Conservation (phyloP, 2,329 filamentous ascomycete genomes). For the Epichloe baconii region DNA sequence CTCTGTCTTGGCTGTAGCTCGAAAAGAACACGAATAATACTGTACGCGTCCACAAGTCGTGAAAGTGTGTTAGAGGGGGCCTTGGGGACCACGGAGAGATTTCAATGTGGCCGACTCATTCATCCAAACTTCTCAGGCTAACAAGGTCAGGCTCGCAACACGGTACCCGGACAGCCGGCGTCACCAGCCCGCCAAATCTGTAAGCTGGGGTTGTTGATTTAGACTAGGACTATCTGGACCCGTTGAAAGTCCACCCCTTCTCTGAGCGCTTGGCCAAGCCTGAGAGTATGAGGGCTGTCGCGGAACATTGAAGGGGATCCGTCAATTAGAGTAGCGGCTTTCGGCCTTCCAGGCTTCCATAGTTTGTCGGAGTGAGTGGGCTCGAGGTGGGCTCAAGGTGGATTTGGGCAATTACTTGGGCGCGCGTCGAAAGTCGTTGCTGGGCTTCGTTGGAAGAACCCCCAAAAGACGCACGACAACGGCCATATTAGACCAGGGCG, state of each 20-base stretch:
- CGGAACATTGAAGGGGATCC: conserved; percentile 1
- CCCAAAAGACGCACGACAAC: conserved; percentile 1
- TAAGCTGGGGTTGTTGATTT: conserved; percentile 1
- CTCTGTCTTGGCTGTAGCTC: not conserved
- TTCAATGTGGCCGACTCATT: conserved; percentile 1
- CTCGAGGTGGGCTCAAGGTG: conserved; percentile 2
- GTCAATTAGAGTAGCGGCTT: not conserved
- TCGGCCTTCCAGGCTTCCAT: not conserved
- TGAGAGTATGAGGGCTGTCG: not conserved
- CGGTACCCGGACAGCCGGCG: conserved; percentile 5
- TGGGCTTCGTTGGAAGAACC: not conserved
- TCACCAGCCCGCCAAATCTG: conserved; percentile 3
- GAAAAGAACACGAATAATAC: not conserved
- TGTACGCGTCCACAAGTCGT: conserved; percentile 1
- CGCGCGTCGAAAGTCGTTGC: not conserved
- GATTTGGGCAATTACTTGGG: conserved; percentile 5
- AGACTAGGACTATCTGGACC: conserved; percentile 1
- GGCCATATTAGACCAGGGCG: not conserved
- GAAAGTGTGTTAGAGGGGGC: not conserved
- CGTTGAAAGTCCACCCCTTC: conserved; percentile 1
- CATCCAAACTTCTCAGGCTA: conserved; percentile 3
- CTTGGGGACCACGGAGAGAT: not conserved
- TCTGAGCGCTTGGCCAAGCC: not conserved
- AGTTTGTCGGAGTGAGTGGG: conserved; percentile 1
- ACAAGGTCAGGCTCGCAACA: conserved; percentile 5